phyloP scores from a whole-genome alignment of 2,329 filamentous ascomycete species.

The Fusarium buxicola region DNA sequence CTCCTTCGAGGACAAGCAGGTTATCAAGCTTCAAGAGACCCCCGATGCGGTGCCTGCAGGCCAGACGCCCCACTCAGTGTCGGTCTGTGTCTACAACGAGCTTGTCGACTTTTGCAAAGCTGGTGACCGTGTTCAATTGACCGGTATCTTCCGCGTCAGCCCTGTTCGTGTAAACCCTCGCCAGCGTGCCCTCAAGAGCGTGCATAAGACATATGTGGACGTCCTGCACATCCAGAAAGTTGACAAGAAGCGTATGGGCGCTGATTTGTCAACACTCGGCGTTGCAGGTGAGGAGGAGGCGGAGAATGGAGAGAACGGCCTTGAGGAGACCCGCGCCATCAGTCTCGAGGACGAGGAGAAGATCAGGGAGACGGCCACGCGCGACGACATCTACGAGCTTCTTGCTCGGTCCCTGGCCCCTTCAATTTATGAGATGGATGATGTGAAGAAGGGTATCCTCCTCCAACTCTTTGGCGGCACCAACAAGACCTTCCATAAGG shows the following conservation, averaged over 20 bases:
- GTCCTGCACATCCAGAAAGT: slow-evolving; percentile 96
- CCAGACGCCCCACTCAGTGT: slow-evolving; percentile 97
- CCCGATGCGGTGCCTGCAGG: slow-evolving; percentile 94
- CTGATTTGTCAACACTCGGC: slow-evolving; percentile 89
- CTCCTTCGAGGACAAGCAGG: slow-evolving; percentile 95
- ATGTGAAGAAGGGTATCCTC: slow-evolving; percentile 98
- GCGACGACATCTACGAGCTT: slow-evolving; percentile 92
- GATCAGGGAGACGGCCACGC: slow-evolving; percentile 82
- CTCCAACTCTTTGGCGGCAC: slow-evolving; percentile 97
- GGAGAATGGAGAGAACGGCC: slow-evolving; percentile 74
- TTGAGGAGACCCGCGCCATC: slow-evolving; percentile 87
- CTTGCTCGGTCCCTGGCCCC: slow-evolving; percentile 91
- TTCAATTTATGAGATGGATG: slow-evolving; percentile 97
- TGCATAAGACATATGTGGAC: slow-evolving; percentile 98
- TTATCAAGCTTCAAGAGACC: slow-evolving; percentile 98
- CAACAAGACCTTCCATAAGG: slow-evolving; percentile 98
- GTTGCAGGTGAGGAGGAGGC: slow-evolving; percentile 77
- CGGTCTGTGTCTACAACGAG: slow-evolving; percentile 95
- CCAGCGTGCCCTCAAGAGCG: slow-evolving; percentile 90
- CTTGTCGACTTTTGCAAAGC: slow-evolving; percentile 98
- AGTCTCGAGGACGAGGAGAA: slow-evolving; percentile 87
- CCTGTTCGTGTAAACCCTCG: slow-evolving; percentile 94
- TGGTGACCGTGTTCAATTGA: slow-evolving; percentile 94
- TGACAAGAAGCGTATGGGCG: slow-evolving; percentile 93
- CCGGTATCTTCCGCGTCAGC: slow-evolving; percentile 95